Evolutionary conservation across 2,329 filamentous ascomycete genomes (phyloP), one percentile per base, ranked within the genome.

Genomic region (Capronia epimyces): DNA sequence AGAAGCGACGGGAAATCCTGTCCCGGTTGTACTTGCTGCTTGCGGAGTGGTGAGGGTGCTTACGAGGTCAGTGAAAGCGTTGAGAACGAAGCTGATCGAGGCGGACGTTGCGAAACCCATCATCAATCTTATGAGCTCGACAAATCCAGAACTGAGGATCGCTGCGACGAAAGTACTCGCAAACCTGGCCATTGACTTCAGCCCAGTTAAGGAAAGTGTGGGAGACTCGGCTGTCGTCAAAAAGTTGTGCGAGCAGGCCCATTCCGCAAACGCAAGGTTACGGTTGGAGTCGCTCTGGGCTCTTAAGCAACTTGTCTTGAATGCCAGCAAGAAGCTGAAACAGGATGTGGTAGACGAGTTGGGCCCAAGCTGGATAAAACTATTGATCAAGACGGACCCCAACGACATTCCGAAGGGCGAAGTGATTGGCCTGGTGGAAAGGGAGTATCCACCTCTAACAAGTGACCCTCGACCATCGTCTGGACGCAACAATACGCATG

Each of bases 251-350:
- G 81, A 87, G 60, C 87, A 95, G 65, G 89, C 90, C 1, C 87
- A 87, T 66, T 93, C 87, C 0, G 77, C 79, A 41, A 87, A 91
- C 63, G 79, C 86, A n/a, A 81, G 83, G 41, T 74, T 97, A 46
- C 82, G 89, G 20, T 76, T 94, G 21, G 89, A 93, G 62, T 89
- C 90, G 18, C 71, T 98, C 1, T 98, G 93, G 91, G 89, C 89
- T 4, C 72, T 98, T 51, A 97, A 97, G 65, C 89, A 97, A 68
- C 78, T 96, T 43, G 84, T 95, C 2, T 79, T 86, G 56, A 83
- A 82, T 18, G 81, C 86, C 4, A 78, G 79, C 15, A 82, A 84
- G 39, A 79, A 84, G 10, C 73, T 87, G 59, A 95, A 93, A 69
- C 84, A 85, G 62, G 78, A 80, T 42, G 88, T 88, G 53, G 71